Evolutionary conservation across 1,284 basidiomycete genomes (phyloP), one percentile per base, ranked within the genome.

Genomic region (Pseudozyma flocculosa): DNA sequence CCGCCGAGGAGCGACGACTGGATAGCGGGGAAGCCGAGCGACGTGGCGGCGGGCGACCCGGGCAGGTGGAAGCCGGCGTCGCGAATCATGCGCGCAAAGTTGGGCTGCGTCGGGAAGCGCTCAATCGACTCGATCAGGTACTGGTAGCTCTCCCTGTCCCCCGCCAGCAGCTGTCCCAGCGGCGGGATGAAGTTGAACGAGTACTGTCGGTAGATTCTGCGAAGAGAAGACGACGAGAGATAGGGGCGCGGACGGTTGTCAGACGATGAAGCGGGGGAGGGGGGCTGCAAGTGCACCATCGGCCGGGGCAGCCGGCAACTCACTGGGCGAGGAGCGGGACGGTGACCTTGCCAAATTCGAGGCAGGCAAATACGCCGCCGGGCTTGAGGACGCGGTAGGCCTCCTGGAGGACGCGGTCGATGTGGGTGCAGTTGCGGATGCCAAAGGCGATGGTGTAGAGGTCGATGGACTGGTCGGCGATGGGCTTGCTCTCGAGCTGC

Each of bases 401-500:
- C 79, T 97, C 92, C 56, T 84, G 83, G 40, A 99, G 82, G 17
- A 93, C 95, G 22, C 86, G 86, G 11, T 90, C 88, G 61, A 97
- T 85, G 50, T 90, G 90, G 10, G 95, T 99, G 82, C 91, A 95
- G 79, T 99, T 99, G 46, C 95, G 85, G 68, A 98, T 98, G 30
- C 95, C 94, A 76, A 99, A 99, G 0, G 95, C 92, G 75, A 99
- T 97, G 21, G 95, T 99, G 82, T 96, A 99, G 17, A 97, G 82
- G 80, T 99, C 93, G 66, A 95, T 90, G 81, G 77, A 92, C 88
- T 62, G 85, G 48, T 61, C 58, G 8, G 63, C 44, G 30, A 75
- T 68, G 17, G 70, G 68, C 51, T 72, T 51, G 56, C 67, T 70
- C 26, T 60, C 52, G 7, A 77, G 66, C 13, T 72, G 66, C 19